phyloP scores from a whole-genome alignment of 2,329 filamentous ascomycete genomes.

The Nemania serpens region DNA sequence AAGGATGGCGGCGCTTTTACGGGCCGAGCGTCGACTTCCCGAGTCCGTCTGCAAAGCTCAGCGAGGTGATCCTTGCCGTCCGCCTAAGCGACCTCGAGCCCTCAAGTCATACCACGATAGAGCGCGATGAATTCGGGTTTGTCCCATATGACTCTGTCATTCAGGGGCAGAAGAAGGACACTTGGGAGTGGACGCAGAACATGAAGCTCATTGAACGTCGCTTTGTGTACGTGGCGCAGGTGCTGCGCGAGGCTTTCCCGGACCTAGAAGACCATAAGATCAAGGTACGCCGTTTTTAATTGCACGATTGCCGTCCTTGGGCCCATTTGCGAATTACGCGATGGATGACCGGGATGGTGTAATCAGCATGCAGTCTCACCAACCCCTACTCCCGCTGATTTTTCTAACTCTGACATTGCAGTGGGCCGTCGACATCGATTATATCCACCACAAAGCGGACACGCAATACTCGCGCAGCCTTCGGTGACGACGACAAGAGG shows the following conservation, averaged over 20 bases:
- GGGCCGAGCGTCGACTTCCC: conserved; percentile 23
- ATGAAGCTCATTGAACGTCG: conserved; percentile 26
- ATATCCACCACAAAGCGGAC: conserved; percentile 23
- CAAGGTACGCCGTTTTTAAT: conserved; percentile 20
- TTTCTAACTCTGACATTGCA: conserved; percentile 22
- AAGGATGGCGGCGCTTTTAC: conserved; percentile 23
- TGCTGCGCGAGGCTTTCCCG: conserved; percentile 25
- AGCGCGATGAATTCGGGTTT: conserved; percentile 27
- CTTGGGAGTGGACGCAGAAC: conserved; percentile 24
- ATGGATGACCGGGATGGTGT: conserved; percentile 1
- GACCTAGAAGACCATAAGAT: conserved; percentile 15
- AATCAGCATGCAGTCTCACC: not conserved
- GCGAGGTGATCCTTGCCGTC: conserved; percentile 23
- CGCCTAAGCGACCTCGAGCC: conserved; percentile 12
- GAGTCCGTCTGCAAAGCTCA: conserved; percentile 10
- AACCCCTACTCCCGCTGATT: conserved; percentile 9
- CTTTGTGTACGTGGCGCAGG: conserved; percentile 22
- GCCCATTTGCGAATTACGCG: not conserved
- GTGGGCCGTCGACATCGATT: conserved; percentile 29
- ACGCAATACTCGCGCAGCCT: conserved; percentile 17
- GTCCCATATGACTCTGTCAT: conserved; percentile 21
- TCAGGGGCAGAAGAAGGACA: conserved; percentile 7
- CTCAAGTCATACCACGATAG: not conserved
- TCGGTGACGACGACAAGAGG: conserved; percentile 1
- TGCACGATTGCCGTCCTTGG: not conserved